Conservation (phyloP, 192 early-diverging fungal genomes). For the Mortierella antarctica region DNA sequence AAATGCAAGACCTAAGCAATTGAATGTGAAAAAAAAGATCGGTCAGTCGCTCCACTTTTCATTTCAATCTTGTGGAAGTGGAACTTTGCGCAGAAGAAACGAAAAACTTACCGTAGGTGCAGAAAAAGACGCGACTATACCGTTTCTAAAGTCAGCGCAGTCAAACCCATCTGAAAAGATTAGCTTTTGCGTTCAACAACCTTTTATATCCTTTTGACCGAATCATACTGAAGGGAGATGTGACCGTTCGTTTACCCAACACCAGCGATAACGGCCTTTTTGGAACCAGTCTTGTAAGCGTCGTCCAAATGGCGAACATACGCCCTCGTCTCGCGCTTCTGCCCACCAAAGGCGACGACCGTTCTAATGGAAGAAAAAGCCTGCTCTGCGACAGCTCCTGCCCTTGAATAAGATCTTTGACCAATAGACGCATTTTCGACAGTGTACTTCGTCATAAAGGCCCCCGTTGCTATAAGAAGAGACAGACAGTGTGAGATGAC, state of each 20-base stretch:
- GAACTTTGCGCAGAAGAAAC: no score
- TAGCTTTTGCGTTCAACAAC: no score
- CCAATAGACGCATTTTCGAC: slow-evolving; percentile 43
- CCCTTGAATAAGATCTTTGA: slow-evolving; percentile 80
- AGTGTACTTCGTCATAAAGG: slow-evolving; percentile 29
- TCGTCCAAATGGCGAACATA: slow-evolving; percentile 72
- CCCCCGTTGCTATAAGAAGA: slow-evolving; percentile 15
- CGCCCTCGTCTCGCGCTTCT: slow-evolving; percentile 72
- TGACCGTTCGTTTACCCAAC: no score
- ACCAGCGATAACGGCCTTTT: slow-evolving; percentile 70
- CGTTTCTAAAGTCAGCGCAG: slow-evolving; percentile 5
- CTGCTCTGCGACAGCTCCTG: slow-evolving; percentile 92
- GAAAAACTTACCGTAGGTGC: slow-evolving; percentile 76
- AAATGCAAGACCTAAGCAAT: slow-evolving; percentile 72
- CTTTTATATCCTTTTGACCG: no score
- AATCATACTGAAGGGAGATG: no score
- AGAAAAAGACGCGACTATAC: slow-evolving; percentile 75
- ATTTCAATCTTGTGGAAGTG: no score
- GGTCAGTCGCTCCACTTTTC: no score
- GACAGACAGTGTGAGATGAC: no score
- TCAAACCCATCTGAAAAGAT: no score
- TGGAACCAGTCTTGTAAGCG: slow-evolving; percentile 73
- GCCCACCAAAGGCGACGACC: slow-evolving; percentile 85
- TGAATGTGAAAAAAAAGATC: no score
- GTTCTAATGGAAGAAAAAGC: slow-evolving; percentile 87